Evolutionary conservation across 768 basidiomycete genomes (phyloP), one percentile per base, ranked within the genome.

Genomic region (Panaeolus cyanescens): DNA sequence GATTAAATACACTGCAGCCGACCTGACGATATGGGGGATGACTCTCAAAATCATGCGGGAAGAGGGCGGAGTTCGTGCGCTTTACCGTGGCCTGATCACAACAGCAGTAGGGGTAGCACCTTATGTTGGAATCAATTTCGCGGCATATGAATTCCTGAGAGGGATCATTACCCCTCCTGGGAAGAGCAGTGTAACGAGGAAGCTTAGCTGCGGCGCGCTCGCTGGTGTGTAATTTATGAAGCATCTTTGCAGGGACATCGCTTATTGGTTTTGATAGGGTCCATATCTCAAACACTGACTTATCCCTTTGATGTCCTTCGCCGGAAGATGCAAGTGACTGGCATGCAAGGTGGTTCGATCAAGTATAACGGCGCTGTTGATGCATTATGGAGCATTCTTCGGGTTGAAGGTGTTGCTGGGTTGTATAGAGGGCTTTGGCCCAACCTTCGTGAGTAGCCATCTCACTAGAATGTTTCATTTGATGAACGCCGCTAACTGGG

Each of bases 231-330:
- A 50, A 28, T 28, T 70, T 36, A 32, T 33, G 60, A 40, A 58
- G 37, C 50, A 20, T 55, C 55, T 25, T 45, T 58, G 6, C 34
- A 25, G n/a, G 45, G 56, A 15, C 13, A 8, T 54, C 50, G 60
- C 55, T 28, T 19, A 32, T 22, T 32, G 22, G 32, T 62, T 50
- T 56, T 56, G 30, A 36, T 75, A 85, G 93, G 93, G n/a, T 87
- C 90, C 25, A 90, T 96, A 65, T 95, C 95, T 12, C 94, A 98
- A 74, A 93, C 95, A 55, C 75, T 98, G 67, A 98, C 96, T 4
- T 98, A 96, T 72, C 96, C 96, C 8, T 93, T 97, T 68, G 96
- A 99, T 72, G 93, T 99, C 5, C 75, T 99, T 61, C 83, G 96
- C 53, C 84, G 96, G 62, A 96, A 98, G 81, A 95, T 99, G 90